Evolutionary conservation across 352 stramenopile species (phyloP).

Genomic region (Phytophthora pluvialis): DNA sequence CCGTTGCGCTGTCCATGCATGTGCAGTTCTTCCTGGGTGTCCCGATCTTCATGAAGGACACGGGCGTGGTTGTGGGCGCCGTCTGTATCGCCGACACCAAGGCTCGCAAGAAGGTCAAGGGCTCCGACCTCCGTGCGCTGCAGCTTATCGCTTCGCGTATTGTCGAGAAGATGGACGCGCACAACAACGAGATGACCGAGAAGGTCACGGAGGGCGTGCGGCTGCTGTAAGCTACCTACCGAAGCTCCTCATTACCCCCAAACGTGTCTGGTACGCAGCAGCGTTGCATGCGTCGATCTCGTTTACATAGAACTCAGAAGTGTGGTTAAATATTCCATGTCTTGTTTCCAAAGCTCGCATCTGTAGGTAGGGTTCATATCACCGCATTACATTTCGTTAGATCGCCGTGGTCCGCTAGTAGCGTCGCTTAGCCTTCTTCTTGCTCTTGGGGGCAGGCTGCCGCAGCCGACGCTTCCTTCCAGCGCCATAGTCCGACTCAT

Average conservation of each 20-base stretch:
- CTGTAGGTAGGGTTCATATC: background rate
- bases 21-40: constrained; percentile 85
- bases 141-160: constrained; percentile 72
- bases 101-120: constrained; percentile 67
- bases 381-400: constrained; percentile 10
- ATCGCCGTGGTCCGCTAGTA: constrained; percentile 12
- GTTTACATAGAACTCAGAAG: constrained; percentile 39
- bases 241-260: background rate
- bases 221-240: constrained; percentile 38
- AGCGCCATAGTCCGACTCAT: constrained; percentile 51
- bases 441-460: constrained; percentile 27
- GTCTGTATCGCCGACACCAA: constrained; percentile 75
- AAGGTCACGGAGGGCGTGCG: constrained; percentile 40
- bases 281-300: constrained; percentile 16
- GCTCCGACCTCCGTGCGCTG: constrained; percentile 70
- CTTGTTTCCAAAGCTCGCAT: constrained; percentile 26
- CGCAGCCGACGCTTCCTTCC: constrained; percentile 41
- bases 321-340: constrained; percentile 45
- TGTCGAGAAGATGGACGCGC: constrained; percentile 75
- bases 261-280: constrained; percentile 17
- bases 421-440: constrained; percentile 45
- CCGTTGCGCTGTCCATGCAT: constrained; percentile 67
- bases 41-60: constrained; percentile 71
- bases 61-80: constrained; percentile 69
- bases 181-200: constrained; percentile 39